These are phyloP conservation scores for Pleurostoma richardsiae DNA, from an alignment of 2,329 filamentous ascomycete species.

Conservation along the genomic window DNA sequence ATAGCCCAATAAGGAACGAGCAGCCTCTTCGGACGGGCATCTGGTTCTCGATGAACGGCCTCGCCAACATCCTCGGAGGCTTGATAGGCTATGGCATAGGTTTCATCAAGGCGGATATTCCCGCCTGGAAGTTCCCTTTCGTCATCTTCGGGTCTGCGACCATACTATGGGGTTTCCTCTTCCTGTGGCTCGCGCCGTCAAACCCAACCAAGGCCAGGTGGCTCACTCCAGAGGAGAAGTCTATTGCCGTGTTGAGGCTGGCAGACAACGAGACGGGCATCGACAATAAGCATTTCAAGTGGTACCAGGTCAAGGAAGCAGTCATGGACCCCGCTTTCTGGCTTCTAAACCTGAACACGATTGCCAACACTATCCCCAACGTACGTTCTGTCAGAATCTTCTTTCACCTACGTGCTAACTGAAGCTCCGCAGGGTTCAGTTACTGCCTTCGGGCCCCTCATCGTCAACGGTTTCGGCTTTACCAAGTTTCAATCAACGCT, in stretches of 20 bases:
- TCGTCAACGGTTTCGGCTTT: slow-evolving; percentile 19
- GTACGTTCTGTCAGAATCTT: not conserved
- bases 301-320: slow-evolving; percentile 4
- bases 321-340: slow-evolving; percentile 1
- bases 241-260: not conserved
- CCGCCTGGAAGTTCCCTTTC: slow-evolving; percentile 4
- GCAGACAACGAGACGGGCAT: slow-evolving; percentile 4
- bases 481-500: slow-evolving; percentile 14
- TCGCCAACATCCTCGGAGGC: slow-evolving; percentile 5
- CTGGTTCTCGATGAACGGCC: slow-evolving; percentile 1
- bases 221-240: slow-evolving; percentile 3
- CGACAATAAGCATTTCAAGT: slow-evolving; percentile 4
- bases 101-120: slow-evolving; percentile 14
- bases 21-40: slow-evolving; percentile 3
- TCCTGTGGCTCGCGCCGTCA: not conserved
- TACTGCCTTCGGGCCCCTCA: slow-evolving; percentile 18
- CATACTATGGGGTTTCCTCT: not conserved
- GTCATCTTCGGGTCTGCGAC: slow-evolving; percentile 2
- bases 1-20: slow-evolving; percentile 2
- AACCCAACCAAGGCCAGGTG: slow-evolving; percentile 1
- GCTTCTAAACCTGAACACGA: not conserved
- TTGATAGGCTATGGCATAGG: slow-evolving; percentile 5
- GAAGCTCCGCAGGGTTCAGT: slow-evolving; percentile 10
- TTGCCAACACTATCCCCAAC: slow-evolving; percentile 3
- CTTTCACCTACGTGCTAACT: not conserved